Evolutionary conservation across 2,329 filamentous ascomycete genomes (phyloP), one percentile per base, ranked within the genome.

Genomic region (Chaetomiaceae sp.): DNA sequence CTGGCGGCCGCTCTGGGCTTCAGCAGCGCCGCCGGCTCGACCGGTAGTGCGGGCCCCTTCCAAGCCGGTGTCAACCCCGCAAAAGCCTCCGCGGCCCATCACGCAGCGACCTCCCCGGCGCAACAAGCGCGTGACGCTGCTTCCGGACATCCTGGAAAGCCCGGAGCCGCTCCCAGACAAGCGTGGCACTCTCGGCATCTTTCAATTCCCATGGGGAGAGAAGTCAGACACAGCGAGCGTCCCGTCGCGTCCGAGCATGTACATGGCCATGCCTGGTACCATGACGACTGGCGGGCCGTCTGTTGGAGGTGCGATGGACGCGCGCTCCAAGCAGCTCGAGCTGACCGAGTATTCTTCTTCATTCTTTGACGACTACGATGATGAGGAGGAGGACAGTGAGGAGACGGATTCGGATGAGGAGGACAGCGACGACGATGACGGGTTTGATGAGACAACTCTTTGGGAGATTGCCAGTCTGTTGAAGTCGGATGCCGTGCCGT

Each of bases 181-280:
- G 65, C 72, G 75, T 37, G 79, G 73, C 12, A 83, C 79, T 10
- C 71, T 85, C 16, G 82, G 81, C 5, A 78, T 85, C 59, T 85
- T 83, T 68, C 78, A 82, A 58, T 84, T 84, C 57, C 79, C 82
- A 2, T 84, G 80, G 79, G 82, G 82, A 13, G 81, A 84, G 66
- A 76, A 68, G 58, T 84, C 81, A 17, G 80, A 83, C 63, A 73
- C 72, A 47, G 75, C 75, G 9, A 75, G 66, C 23, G 63, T 75
- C 48, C 71, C 70, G 55, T 64, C 66, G 25, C 52, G 64, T 8
- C 67, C 64, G 30, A 64, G 54, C 54, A 66, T 65, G 56, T 67
- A 68, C 47, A 72, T 70, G 66, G 69, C 73, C 19, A 77, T 80
- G 71, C 70, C 76, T 6, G 75, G 75, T 2, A 77, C 75, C 16